A percentile compares a stretch with the other conserved stretches of the same genome.
phyloP scores from a whole-genome alignment of 2,329 filamentous ascomycete genomes.

The Diaporthe eres region DNA sequence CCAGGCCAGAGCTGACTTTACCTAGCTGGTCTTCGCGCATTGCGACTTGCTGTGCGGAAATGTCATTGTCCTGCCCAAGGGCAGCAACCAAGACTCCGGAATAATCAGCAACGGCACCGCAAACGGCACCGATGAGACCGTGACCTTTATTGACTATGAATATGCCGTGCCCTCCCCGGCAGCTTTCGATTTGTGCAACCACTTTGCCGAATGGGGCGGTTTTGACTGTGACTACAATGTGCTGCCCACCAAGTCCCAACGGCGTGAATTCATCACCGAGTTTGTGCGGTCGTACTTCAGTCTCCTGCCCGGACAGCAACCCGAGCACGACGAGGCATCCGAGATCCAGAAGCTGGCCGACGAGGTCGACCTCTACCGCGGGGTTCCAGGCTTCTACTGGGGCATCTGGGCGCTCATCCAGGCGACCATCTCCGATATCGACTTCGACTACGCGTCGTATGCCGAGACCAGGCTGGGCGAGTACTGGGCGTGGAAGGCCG shows the following conservation, averaged over 20 bases:
- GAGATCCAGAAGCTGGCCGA: slow-evolving; percentile 79
- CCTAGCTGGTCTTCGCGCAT: slow-evolving; percentile 89
- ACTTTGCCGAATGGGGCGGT: slow-evolving; percentile 98
- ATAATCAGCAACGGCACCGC: slow-evolving; percentile 45
- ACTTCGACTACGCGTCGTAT: slow-evolving; percentile 96
- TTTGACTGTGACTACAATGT: slow-evolving; percentile 93
- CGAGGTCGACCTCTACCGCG: slow-evolving; percentile 90
- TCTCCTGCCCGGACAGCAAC: slow-evolving; percentile 60
- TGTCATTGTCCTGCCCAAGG: slow-evolving; percentile 82
- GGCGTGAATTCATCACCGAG: slow-evolving; percentile 84
- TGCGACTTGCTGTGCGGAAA: slow-evolving; percentile 98
- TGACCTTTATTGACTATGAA: slow-evolving; percentile 98
- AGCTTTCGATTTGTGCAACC: slow-evolving; percentile 96
- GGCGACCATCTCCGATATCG: slow-evolving; percentile 92
- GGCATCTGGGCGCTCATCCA: slow-evolving; percentile 98
- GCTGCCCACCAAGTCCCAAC: slow-evolving; percentile 83
- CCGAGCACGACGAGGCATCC: slow-evolving; percentile 64
- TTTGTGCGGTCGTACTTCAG: slow-evolving; percentile 84
- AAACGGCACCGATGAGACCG: slow-evolving; percentile 59
- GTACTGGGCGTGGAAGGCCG: slow-evolving; percentile 92
- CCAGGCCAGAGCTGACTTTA: slow-evolving; percentile 1
- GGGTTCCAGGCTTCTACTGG: slow-evolving; percentile 91
- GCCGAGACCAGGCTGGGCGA: slow-evolving; percentile 89
- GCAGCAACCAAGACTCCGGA: slow-evolving; percentile 42
- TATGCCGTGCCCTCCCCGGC: slow-evolving; percentile 95